Percentiles rank a stretch among this genome's conserved stretches.
phyloP scores from a whole-genome alignment of 208 protist genomes.

The Acanthamoeba royreba region DNA sequence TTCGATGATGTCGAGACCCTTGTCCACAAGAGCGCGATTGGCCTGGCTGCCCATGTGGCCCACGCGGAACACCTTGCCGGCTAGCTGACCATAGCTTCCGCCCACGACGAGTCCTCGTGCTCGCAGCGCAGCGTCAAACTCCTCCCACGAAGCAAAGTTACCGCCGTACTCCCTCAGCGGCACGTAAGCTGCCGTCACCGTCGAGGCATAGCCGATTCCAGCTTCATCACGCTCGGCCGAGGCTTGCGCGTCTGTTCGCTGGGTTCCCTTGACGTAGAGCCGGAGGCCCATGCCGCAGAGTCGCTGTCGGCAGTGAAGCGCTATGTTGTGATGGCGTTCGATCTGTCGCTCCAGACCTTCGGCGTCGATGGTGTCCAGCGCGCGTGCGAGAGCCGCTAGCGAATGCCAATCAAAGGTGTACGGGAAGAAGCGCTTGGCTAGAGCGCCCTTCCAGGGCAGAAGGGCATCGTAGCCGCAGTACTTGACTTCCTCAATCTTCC shows the following conservation, averaged over 20 bases:
- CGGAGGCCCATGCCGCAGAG: neutral
- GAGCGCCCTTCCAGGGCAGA: neutral
- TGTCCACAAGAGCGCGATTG: neutral
- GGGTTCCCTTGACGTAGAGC: neutral
- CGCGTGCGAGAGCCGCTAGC: neutral
- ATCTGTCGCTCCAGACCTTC: neutral
- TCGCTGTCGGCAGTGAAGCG: neutral
- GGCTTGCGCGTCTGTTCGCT: neutral
- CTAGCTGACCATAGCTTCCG: slow-evolving; percentile 23
- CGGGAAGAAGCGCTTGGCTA: neutral
- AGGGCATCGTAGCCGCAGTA: slow-evolving; percentile 29
- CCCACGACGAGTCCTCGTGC: neutral
- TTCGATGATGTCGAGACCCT: neutral
- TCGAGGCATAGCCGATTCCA: neutral
- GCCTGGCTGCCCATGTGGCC: slow-evolving; percentile 49
- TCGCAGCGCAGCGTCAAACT: neutral
- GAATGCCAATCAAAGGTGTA: slow-evolving; percentile 39
- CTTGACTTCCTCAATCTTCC: neutral
- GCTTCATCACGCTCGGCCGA: neutral
- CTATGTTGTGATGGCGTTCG: neutral
- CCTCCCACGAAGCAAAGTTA: neutral
- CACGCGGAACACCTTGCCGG: slow-evolving; percentile 14
- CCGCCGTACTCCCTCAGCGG: neutral
- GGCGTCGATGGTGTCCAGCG: neutral
- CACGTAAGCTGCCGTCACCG: slow-evolving; percentile 32